A percentile compares a stretch with the other conserved stretches of the same genome.
These are phyloP conservation scores for Pseudocercospora crystallina DNA, from an alignment of 2,329 filamentous ascomycete species.

Conservation along the genomic window DNA sequence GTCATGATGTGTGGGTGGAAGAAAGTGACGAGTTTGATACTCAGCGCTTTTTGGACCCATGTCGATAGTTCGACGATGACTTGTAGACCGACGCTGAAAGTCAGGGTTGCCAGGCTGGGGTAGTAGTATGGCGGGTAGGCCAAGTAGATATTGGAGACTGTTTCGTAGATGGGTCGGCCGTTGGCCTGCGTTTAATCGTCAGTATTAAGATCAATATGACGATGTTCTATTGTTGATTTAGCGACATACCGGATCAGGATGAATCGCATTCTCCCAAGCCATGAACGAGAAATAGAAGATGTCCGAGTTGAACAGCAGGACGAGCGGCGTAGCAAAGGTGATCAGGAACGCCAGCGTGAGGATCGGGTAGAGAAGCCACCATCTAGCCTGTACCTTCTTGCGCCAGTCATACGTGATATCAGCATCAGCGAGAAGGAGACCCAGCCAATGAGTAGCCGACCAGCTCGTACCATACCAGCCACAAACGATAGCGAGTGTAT, in stretches of 20 bases:
- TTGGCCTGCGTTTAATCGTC: too few species aligned
- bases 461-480: conserved; percentile 50
- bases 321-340: conserved; percentile 36
- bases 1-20: conserved; percentile 53
- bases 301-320: conserved; percentile 39
- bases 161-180: conserved; percentile 45
- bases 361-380: conserved; percentile 40
- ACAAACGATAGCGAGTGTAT: conserved; percentile 43
- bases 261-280: conserved; percentile 43
- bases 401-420: conserved; percentile 50
- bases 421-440: conserved; percentile 47
- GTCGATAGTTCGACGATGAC: conserved; percentile 38
- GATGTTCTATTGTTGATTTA: too few species aligned
- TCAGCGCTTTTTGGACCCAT: conserved; percentile 44
- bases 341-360: conserved; percentile 38
- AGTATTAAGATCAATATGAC: too few species aligned
- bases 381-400: conserved; percentile 38
- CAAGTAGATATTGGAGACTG: conserved; percentile 43
- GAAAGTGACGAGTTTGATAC: conserved; percentile 40
- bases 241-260: conserved; percentile 39
- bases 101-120: conserved; percentile 45
- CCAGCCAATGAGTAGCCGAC: conserved; percentile 49
- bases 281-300: conserved; percentile 41
- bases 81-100: conserved; percentile 41
- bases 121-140: conserved; percentile 50